These are phyloP conservation scores for Nothopassalora personata DNA, from an alignment of 2,329 filamentous ascomycete species.

Conservation along the genomic window DNA sequence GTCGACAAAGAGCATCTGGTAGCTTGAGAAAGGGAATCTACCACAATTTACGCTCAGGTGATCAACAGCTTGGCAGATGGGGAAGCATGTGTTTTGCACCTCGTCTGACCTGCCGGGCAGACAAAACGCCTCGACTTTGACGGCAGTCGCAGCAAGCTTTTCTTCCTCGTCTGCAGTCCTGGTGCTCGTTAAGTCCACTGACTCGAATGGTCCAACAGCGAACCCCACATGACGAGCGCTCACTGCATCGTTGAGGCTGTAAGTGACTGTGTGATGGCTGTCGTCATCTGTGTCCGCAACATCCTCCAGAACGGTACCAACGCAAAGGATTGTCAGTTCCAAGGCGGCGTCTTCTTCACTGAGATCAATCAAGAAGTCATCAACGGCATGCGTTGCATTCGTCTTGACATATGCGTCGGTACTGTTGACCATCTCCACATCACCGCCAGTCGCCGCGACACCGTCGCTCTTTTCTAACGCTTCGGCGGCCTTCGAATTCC, in stretches of 20 bases:
- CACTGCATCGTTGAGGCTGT: constrained; percentile 68
- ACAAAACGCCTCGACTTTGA: constrained; percentile 88
- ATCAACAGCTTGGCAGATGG: constrained; percentile 82
- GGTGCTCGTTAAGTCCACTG: constrained; percentile 76
- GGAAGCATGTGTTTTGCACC: constrained; percentile 78
- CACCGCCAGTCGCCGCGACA: constrained; percentile 26
- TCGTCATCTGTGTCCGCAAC: constrained; percentile 68
- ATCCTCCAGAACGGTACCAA: constrained; percentile 82
- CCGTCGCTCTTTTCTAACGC: constrained; percentile 34
- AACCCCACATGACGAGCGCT: constrained; percentile 89
- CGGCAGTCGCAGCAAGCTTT: constrained; percentile 78
- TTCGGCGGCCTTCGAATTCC: constrained; percentile 31
- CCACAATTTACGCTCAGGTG: constrained; percentile 84
- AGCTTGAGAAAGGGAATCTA: constrained; percentile 84
- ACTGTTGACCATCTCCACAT: constrained; percentile 39
- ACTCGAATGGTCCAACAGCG: constrained; percentile 89
- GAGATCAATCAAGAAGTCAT: constrained; percentile 41
- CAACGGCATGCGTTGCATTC: constrained; percentile 24
- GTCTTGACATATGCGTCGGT: constrained; percentile 12
- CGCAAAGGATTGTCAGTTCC: constrained; percentile 86
- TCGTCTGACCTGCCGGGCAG: constrained; percentile 76
- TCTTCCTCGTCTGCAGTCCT: constrained; percentile 88
- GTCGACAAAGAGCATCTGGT: constrained; percentile 91
- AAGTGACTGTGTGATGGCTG: constrained; percentile 81
- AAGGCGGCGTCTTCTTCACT: constrained; percentile 76